phyloP scores from a whole-genome alignment of 192 early-diverging fungal genomes.

The Gamsiella multidivaricata region DNA sequence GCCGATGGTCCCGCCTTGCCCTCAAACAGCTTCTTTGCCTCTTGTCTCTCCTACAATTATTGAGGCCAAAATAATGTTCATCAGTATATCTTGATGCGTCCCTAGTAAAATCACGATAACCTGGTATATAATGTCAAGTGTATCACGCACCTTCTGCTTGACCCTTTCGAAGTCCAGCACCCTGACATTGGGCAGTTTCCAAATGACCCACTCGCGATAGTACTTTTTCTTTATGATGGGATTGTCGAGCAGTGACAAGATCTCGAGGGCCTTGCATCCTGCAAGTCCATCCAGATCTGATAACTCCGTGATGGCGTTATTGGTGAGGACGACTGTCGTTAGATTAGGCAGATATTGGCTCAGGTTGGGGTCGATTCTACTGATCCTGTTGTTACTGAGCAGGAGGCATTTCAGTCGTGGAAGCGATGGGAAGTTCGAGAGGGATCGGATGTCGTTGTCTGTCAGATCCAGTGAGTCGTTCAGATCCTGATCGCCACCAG shows the following conservation, averaged over 20 bases:
- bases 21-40: slow-evolving; percentile 84
- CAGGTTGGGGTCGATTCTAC: slow-evolving; percentile 76
- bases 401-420: slow-evolving; percentile 79
- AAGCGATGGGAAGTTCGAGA: slow-evolving; percentile 91
- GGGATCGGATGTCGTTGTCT: slow-evolving; percentile 86
- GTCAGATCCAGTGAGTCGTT: slow-evolving; percentile 95
- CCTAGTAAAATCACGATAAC: too few relatives aligned
- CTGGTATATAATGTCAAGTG: too few relatives aligned
- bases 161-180: slow-evolving; percentile 91
- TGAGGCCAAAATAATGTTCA: not conserved
- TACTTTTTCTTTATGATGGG: slow-evolving; percentile 85
- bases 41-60: slow-evolving; percentile 76
- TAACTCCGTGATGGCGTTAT: slow-evolving; percentile 87
- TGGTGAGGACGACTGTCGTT: slow-evolving; percentile 83
- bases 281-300: slow-evolving; percentile 85
- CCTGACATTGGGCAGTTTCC: slow-evolving; percentile 78
- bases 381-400: slow-evolving; percentile 90
- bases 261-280: slow-evolving; percentile 57
- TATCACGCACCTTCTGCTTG: slow-evolving; percentile 75
- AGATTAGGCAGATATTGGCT: slow-evolving; percentile 80
- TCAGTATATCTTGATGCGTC: too few relatives aligned
- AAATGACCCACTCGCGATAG: slow-evolving; percentile 87
- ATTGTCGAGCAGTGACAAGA: slow-evolving; percentile 87
- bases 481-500: slow-evolving; percentile 82
- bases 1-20: slow-evolving; percentile 72